Percentiles rank a stretch among this genome's conserved stretches.
These are phyloP conservation scores for Tulasnella sp. DNA, from an alignment of 768 basidiomycete species.

Conservation along the genomic window DNA sequence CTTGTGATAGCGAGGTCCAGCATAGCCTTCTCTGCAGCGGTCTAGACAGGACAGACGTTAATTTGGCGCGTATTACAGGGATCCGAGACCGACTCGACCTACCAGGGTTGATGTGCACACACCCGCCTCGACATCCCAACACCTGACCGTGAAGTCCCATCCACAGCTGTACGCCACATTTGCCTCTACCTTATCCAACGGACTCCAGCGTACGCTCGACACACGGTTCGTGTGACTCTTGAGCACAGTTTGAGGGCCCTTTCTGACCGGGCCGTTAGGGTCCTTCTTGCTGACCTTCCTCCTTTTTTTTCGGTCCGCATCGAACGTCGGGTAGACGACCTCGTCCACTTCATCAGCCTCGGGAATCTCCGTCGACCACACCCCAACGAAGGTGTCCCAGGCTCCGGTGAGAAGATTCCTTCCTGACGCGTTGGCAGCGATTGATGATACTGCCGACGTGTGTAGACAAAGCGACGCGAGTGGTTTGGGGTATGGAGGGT, in stretches of 20 bases:
- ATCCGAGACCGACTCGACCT: neutral
- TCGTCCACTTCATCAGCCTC: constrained; percentile 58
- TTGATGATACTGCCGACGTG: constrained; percentile 70
- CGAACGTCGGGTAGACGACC: constrained; percentile 37
- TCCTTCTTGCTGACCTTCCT: constrained; percentile 47
- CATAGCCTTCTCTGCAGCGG: constrained; percentile 69
- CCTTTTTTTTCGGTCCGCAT: constrained; percentile 58
- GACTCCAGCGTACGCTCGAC: constrained; percentile 62
- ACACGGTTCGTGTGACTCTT: constrained; percentile 82
- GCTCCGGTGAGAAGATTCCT: constrained; percentile 72
- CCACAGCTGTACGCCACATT: constrained; percentile 67
- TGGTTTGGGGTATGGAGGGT: constrained; percentile 39
- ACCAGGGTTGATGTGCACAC: constrained; percentile 69
- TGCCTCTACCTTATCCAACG: constrained; percentile 25
- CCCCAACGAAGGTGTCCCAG: constrained; percentile 81
- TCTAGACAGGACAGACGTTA: constrained; percentile 41
- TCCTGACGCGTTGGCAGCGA: constrained; percentile 54
- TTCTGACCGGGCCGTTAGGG: constrained; percentile 47
- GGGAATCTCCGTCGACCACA: constrained; percentile 70
- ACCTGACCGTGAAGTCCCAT: constrained; percentile 83
- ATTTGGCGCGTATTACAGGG: neutral
- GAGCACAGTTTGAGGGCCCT: constrained; percentile 65
- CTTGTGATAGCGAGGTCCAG: constrained; percentile 51
- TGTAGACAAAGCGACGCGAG: constrained; percentile 80
- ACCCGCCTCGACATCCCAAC: constrained; percentile 81